Evolutionary conservation across 257 asterid species (phyloP), one percentile per base, ranked within the genome.

Genomic region (Nyctanthes arbortristis): DNA sequence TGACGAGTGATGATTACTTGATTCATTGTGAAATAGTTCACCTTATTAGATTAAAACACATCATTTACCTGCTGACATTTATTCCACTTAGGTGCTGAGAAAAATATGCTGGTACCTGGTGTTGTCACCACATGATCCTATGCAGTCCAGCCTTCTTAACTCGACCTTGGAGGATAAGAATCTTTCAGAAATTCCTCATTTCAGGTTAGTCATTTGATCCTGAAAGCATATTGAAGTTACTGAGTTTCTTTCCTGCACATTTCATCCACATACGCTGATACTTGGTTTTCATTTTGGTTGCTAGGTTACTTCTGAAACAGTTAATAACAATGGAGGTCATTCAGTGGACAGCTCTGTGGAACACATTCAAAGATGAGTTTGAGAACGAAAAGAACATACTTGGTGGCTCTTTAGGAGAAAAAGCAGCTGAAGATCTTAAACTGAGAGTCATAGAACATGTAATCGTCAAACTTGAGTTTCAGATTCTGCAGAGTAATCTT

Each of bases 81-180:
- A n/a, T n/a, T n/a, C n/a, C n/a, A n/a, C n/a, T n/a, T 75, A 93
- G 98, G 94, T 93, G 29, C 84, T 93, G 78, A 85, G 97, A 76
- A 93, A 93, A 84, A 91, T 93, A 73, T 93, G 97, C 84, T 93
- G 98, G 98, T 84, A 87, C 69, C 71, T 93, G 78, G 98, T 91
- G 60, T 75, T 93, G 78, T 78, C 97, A 45, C 97, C 98, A 65
- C 92, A 91, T 65, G 98, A 87, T 78, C 86, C 98, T 33, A 87
- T 89, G 97, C 98, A 91, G 77, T 89, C 98, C 36, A 93, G 96
- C 84, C 98, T 93, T 77, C 96, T 88, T 57, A 88, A 90, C 78
- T 77, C 96, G 45, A 93, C 96, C 65, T 73, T 90, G 78, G 98
- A 90, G 89, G 98, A 93, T 72, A 93, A 87, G 83, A 93, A 93